These are phyloP conservation scores for Kockiozyma suomiensis DNA, from an alignment of 805 yeast species.

Conservation along the genomic window DNA sequence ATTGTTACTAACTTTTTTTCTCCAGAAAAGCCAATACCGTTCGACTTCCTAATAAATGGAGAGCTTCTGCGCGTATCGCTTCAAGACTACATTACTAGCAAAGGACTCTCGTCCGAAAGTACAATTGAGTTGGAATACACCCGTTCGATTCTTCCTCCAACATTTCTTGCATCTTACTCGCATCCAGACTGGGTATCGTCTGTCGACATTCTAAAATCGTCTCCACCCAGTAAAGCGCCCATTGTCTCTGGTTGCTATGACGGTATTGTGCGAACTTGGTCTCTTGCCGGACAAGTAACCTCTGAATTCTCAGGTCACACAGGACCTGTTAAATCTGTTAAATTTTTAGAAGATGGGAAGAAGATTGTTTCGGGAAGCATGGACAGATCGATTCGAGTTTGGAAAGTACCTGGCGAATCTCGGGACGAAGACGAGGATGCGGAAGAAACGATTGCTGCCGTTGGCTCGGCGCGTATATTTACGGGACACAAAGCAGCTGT, in stretches of 20 bases:
- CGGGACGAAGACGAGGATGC: conserved; percentile 51
- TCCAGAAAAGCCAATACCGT: conserved; percentile 68
- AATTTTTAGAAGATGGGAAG: conserved; percentile 56
- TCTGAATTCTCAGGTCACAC: conserved; percentile 85
- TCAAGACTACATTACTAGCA: conserved; percentile 71
- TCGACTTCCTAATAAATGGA: conserved; percentile 87
- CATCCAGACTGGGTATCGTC: conserved; percentile 97
- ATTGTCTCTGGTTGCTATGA: conserved; percentile 91
- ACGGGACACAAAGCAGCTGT: conserved; percentile 91
- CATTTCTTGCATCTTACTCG: conserved; percentile 79
- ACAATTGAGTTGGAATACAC: conserved; percentile 84
- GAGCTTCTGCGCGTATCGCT: conserved; percentile 70
- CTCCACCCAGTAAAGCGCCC: conserved; percentile 41
- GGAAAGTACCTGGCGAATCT: conserved; percentile 63
- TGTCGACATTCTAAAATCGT: conserved; percentile 50
- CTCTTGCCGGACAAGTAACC: conserved; percentile 74
- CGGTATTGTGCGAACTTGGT: conserved; percentile 90
- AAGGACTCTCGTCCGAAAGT: conserved; percentile 82
- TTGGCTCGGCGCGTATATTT: conserved; percentile 42
- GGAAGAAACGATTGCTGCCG: conserved; percentile 41
- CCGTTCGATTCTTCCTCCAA: conserved; percentile 91
- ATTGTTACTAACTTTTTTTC: neutral
- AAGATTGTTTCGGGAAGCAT: conserved; percentile 83
- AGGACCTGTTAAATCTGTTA: conserved; percentile 80
- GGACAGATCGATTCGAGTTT: conserved; percentile 84